Evolutionary conservation across 169 alveolate species (phyloP), one percentile per base, ranked within the genome.

Genomic region (Plasmodium falciparum): DNA sequence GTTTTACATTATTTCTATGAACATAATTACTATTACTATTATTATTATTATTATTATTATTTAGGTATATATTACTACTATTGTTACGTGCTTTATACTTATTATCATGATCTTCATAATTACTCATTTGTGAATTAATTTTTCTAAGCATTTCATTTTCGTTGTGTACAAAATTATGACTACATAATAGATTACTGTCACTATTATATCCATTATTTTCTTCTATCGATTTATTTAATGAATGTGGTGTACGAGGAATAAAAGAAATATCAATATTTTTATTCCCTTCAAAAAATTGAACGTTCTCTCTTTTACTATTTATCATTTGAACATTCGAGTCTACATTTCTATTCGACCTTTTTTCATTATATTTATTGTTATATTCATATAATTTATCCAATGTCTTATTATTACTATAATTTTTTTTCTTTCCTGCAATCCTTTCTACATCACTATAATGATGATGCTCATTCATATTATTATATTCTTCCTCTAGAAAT

Each of bases 121-220:
- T 20, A 61, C 56, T 69, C 20, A 22, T 20, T 26, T 83, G 52
- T 22, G 83, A 54, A 83, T 83, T 69, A 17, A 69, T 3, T 56
- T 45, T 69, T 52, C 73, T 22, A 12, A 65, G 45, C 20, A 43
- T 83, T 12, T 69, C 52, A 12, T 73, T 72, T 83, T 83, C 91
- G 26, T 29, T 67, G 11, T 24, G 29, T 17, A 73, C 6, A 49
- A 39, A 39, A 54, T 69, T 69, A 56, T 83, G 54, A 24, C 52
- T 72, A 24, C 73, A 13, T 29, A 69, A 13, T 8, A 83, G 1
- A 29, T 83, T 69, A 20, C 91, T 83, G 39, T 83, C 91, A 83
- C 91, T 83, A 49, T 43, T 83, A 29, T 83, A 83, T n/a, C 91
- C 91, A 56, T 54, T 67, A 3, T 67, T 72, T 20, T 26, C 45